Percentiles rank a stretch among this genome's conserved stretches.
These are phyloP conservation scores for Piedraia hortae DNA, from an alignment of 2,329 filamentous ascomycete species.

Conservation along the genomic window DNA sequence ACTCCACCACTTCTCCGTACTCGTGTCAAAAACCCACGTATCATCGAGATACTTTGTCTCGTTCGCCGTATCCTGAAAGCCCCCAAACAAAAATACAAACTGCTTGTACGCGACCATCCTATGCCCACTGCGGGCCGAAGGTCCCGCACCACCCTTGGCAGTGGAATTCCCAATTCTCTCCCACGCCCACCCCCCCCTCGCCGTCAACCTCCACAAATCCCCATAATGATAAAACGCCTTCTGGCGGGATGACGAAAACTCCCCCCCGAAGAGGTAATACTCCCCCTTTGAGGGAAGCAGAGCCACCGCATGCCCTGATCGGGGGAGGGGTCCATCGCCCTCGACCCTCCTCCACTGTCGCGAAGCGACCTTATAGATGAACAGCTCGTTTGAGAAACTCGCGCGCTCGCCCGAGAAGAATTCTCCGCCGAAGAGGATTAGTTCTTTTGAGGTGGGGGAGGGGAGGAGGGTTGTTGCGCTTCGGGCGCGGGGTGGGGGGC, in stretches of 20 bases:
- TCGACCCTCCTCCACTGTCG: constrained; percentile 82
- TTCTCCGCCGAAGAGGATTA: constrained; percentile 83
- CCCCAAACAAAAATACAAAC: constrained; percentile 84
- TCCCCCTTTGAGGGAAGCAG: constrained; percentile 60
- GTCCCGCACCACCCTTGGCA: constrained; percentile 50
- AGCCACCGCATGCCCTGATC: constrained; percentile 87
- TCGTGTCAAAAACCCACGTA: constrained; percentile 83
- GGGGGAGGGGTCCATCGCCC: constrained; percentile 67
- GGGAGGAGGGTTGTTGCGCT: constrained; percentile 57
- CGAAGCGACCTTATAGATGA: constrained; percentile 45
- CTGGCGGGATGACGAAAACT: constrained; percentile 90
- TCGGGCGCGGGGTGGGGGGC: constrained; percentile 59
- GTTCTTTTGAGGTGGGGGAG: constrained; percentile 56
- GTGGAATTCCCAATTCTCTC: constrained; percentile 67
- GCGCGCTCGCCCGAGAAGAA: constrained; percentile 82
- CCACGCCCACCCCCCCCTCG: constrained; percentile 85
- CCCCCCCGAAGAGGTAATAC: constrained; percentile 81
- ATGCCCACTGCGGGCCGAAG: constrained; percentile 54
- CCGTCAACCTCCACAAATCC: constrained; percentile 74
- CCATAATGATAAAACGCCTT: constrained; percentile 99
- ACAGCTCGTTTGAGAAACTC: constrained; percentile 38
- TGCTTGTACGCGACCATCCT: constrained; percentile 87
- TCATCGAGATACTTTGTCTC: constrained; percentile 84
- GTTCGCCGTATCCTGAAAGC: constrained; percentile 89
- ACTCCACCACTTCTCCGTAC: constrained; percentile 60